Conservation (phyloP, 164 flowering plant genomes). For the Piper longum region DNA sequence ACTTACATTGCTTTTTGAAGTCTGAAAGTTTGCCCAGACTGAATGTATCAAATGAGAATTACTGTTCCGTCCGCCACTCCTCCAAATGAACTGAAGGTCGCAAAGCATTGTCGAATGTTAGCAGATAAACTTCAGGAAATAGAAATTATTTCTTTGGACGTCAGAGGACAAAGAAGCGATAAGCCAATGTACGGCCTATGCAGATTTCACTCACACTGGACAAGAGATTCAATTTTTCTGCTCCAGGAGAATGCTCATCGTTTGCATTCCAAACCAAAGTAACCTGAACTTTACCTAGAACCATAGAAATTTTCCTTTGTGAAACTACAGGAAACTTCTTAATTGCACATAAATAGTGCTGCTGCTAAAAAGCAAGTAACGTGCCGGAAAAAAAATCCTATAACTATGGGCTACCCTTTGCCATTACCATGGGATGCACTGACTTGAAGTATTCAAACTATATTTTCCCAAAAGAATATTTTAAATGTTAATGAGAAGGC, state of each 20-base stretch:
- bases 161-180: background rate
- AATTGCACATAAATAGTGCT: background rate
- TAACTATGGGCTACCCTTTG: too few relatives aligned
- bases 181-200: background rate
- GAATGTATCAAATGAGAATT: conserved; percentile 60
- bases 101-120: conserved; percentile 1
- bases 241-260: conserved; percentile 53
- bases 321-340: background rate
- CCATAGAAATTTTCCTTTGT: background rate
- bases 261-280: conserved; percentile 95
- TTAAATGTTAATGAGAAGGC: too few relatives aligned
- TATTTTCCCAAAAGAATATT: too few relatives aligned
- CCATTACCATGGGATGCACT: too few relatives aligned
- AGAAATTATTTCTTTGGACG: background rate
- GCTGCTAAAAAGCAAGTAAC: background rate
- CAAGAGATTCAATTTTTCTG: conserved; percentile 52
- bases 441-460: too few relatives aligned
- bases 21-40: conserved; percentile 96
- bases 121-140: background rate
- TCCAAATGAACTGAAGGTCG: conserved; percentile 63
- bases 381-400: too few relatives aligned
- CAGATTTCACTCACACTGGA: conserved; percentile 41
- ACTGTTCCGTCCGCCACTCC: conserved; percentile 58
- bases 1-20: conserved; percentile 77
- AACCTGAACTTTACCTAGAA: conserved; percentile 77